Evolutionary conservation across 2,329 filamentous ascomycete species (phyloP).

Genomic region (Raffaelea ambrosiae): DNA sequence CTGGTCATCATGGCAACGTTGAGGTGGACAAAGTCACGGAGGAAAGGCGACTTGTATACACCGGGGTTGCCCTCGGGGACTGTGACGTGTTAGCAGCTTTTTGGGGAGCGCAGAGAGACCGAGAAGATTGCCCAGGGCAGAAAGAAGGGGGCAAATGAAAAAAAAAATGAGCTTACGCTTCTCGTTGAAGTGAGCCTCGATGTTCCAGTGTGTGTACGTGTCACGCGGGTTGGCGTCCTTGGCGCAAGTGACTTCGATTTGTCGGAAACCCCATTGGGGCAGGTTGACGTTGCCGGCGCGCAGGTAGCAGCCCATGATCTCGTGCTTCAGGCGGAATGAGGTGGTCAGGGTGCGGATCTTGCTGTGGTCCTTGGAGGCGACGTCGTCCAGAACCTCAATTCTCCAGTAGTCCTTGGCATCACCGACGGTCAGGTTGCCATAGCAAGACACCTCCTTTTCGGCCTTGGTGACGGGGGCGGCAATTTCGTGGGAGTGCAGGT

Average conservation of each 20-base stretch:
- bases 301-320: constrained; percentile 80
- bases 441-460: constrained; percentile 88
- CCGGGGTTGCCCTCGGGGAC: constrained; percentile 83
- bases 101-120: too few species aligned
- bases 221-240: constrained; percentile 90
- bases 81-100: constrained; percentile 32
- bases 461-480: constrained; percentile 81
- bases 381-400: constrained; percentile 85
- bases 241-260: constrained; percentile 93
- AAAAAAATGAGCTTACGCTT: constrained; percentile 53
- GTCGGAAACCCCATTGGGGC: constrained; percentile 99
- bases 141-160: constrained; percentile 5
- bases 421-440: constrained; percentile 90
- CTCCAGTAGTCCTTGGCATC: constrained; percentile 98
- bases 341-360: constrained; percentile 88
- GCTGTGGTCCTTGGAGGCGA: constrained; percentile 75
- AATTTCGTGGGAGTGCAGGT: constrained; percentile 90
- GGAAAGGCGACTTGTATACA: constrained; percentile 92
- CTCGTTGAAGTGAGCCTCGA: constrained; percentile 91
- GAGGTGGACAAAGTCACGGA: constrained; percentile 94
- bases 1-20: constrained; percentile 99
- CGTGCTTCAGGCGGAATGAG: constrained; percentile 80
- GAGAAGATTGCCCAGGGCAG: too few species aligned
- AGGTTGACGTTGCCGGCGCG: constrained; percentile 92
- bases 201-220: constrained; percentile 97